phyloP scores from a whole-genome alignment of 2,329 filamentous ascomycete species.

The Pseudogymnoascus sp. region DNA sequence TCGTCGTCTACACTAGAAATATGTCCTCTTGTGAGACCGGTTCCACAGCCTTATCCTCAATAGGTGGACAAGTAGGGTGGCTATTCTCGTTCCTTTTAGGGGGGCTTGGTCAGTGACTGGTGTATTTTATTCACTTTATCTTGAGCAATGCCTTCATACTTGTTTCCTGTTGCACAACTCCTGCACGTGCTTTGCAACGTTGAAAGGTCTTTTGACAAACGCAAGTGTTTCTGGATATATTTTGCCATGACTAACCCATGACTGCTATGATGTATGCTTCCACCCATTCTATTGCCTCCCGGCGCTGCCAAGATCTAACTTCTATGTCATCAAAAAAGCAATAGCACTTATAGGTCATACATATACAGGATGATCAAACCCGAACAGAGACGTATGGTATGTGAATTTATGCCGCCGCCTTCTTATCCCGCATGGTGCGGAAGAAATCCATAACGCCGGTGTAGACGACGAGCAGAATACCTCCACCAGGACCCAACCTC shows the following conservation, averaged over 20 bases:
- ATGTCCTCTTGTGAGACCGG: too few relatives aligned
- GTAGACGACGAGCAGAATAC: conserved; percentile 72
- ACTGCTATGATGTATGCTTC: neutral
- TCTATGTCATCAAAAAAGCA: conserved; percentile 9
- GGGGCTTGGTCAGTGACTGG: neutral
- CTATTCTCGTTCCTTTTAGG: too few relatives aligned
- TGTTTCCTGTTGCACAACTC: neutral
- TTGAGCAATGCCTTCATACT: neutral
- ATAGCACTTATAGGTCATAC: neutral
- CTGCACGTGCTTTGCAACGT: neutral
- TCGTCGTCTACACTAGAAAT: too few relatives aligned
- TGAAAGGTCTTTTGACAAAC: neutral
- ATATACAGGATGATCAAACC: neutral
- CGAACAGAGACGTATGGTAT: neutral
- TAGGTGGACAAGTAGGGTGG: too few relatives aligned
- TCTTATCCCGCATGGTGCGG: conserved; percentile 45
- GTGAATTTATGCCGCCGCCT: neutral
- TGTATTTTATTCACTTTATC: neutral
- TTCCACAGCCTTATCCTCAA: too few relatives aligned
- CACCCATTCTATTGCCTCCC: neutral
- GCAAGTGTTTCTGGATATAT: neutral
- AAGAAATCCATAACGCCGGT: conserved; percentile 92
- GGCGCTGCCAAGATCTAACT: conserved; percentile 5
- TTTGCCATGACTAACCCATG: neutral
- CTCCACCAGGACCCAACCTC: conserved; percentile 55